Evolutionary conservation across 176 grass and related monocot genomes (phyloP).

Genomic region (Olyra latifolia): DNA sequence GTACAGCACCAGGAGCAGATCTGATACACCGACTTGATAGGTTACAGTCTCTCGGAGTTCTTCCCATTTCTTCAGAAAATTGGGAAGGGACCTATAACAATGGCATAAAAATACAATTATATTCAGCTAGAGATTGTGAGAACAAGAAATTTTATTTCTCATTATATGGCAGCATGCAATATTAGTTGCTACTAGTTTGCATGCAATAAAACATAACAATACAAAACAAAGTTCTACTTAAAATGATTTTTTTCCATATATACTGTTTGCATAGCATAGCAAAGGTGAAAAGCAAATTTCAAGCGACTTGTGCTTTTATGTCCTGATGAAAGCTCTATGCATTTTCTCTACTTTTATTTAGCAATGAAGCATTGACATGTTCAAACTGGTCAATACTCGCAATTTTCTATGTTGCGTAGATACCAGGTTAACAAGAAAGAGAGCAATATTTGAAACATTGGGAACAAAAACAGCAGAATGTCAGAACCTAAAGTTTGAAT

Average conservation of each 20-base stretch:
- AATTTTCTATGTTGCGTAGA: conserved; percentile 1
- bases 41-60: conserved; percentile 26
- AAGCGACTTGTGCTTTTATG: conserved; percentile 6
- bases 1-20: conserved; percentile 19
- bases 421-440: conserved; percentile 10
- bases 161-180: not conserved
- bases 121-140: conserved; percentile 1
- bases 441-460: not conserved
- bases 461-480: not conserved
- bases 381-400: not conserved
- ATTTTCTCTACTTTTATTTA: not conserved
- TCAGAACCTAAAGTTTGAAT: not conserved
- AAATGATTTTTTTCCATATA: not conserved
- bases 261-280: not conserved
- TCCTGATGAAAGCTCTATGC: not conserved
- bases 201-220: conserved; percentile 19
- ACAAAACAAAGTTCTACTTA: conserved; percentile 1
- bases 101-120: conserved; percentile 20
- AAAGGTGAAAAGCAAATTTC: conserved; percentile 14
- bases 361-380: not conserved
- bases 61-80: conserved; percentile 60
- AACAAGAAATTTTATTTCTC: not conserved
- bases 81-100: conserved; percentile 26
- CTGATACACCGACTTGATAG: conserved; percentile 16
- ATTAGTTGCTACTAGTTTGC: not conserved